phyloP scores from a whole-genome alignment of 306 rosid species.

The Vigna angularis region DNA sequence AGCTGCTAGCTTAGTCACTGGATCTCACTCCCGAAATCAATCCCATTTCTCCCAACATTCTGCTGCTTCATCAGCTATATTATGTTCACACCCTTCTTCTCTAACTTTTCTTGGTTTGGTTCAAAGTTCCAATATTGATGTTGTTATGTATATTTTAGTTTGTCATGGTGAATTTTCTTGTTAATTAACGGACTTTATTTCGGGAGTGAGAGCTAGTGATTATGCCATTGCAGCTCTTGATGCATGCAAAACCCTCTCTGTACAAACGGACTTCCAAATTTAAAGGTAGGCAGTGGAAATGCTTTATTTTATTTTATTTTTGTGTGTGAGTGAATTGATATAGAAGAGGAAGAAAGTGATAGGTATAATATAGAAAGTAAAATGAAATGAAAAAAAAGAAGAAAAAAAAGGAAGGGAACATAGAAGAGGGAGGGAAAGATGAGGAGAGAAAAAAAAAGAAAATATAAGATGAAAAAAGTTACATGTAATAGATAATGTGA shows the following conservation, averaged over 20 bases:
- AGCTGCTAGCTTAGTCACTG: conserved; percentile 44
- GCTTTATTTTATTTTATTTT: not conserved
- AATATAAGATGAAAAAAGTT: too few relatives aligned
- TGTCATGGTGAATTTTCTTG: not conserved
- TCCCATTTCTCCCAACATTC: not conserved
- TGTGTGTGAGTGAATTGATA: not conserved
- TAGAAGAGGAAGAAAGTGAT: not conserved
- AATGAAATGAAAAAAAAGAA: too few relatives aligned
- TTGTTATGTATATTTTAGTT: not conserved
- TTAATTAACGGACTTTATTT: conserved; percentile 35
- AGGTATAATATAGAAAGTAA: too few relatives aligned
- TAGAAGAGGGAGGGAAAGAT: too few relatives aligned
- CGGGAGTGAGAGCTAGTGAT: conserved; percentile 66
- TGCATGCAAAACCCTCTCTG: not conserved
- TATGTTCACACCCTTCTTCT: not conserved
- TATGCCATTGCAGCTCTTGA: conserved; percentile 47
- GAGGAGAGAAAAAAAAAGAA: too few relatives aligned
- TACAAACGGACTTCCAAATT: not conserved
- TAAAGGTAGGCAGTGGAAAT: not conserved
- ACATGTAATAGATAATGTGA: too few relatives aligned
- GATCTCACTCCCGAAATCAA: conserved; percentile 46
- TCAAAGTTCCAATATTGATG: not conserved
- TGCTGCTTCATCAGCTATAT: conserved; percentile 11
- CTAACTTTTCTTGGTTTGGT: not conserved
- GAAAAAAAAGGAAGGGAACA: not conserved